Base-by-base conservation (phyloP, 1,284 basidiomycete genomes). In the Acaromyces ingoldii region DNA sequence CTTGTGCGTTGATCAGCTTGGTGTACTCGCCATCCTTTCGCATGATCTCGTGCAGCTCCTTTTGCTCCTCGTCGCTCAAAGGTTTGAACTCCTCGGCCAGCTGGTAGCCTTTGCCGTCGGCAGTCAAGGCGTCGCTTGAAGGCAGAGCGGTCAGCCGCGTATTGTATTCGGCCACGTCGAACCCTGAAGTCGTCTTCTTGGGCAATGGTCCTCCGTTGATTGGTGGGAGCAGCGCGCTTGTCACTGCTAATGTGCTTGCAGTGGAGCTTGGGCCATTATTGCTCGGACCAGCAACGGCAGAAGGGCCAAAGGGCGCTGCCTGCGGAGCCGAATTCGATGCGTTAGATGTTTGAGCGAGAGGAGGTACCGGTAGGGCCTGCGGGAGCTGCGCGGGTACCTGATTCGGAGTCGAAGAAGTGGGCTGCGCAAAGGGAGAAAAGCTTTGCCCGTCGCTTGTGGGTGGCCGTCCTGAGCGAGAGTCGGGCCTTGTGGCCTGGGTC, bases 121-220 rank as follows among this genome's bases (percentile, higher is more conserved):
- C 13, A 13, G 22, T 10, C n/a, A 28, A 17, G 17, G 6, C 37
- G 17, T 78, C 78, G 30, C 19, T 9, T 40, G 84, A 78, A 3
- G 86, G 84, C 1, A 90, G 81, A 48, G 81, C 76, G 7, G 82
- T 81, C 44, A 89, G 80, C 17, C 80, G 79, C 5, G 87, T 89
- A 46, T 84, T 82, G 30, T 80, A 78, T 24, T 82, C 80, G 70
- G 85, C 84, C 51, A 84, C 78, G 6, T 79, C 78, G 11, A 78
- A 80, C 65, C 63, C 67, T 26, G 62, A 56, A 4, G 62, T 67
- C 11, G 66, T 69, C 51, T 57, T 51, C 17, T 60, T 51, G 0
- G 65, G 70, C 0, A 75, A 77, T 9, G 77, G 57, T 24, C 67
- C 69, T 31, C 69, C 76, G 51, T 57, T 78, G 51, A 58, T 77